Base-by-base conservation (phyloP, 257 asterid species). In the Cruciata laevipes region DNA sequence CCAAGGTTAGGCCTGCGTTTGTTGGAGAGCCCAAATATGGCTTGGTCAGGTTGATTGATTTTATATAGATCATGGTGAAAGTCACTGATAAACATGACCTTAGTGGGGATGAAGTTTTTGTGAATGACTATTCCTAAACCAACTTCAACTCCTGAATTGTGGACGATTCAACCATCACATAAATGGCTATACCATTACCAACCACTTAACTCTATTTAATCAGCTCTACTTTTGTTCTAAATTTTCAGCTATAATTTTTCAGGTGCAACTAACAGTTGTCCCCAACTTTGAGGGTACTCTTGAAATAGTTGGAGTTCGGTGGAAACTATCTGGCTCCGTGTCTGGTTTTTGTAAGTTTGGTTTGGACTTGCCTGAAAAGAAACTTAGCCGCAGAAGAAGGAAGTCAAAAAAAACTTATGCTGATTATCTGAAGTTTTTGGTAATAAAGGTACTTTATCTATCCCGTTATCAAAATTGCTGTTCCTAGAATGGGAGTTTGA, bases 261-360 rank as follows among this genome's bases (percentile, higher is more conserved):
- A 94, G 99, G 96, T 84, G 71, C 95, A 90, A 69, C 83, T 90
- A 44, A 80, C 85, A 53, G 96, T 89, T 79, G 84, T 83, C 63
- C 96, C 99, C 76, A 87, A 73, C 72, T 77, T 71, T 64, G 99
- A 94, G 82, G 99, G 99, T 71, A 75, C 74, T 80, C 83, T 94
- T 60, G 84, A 78, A 75, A 78, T 94, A 67, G 88, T 87, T 82
- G 99, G 99, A 37, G 94, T 94, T 63, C 83, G 90, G 86, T 94
- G 99, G 99, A 94, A 88, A 77, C 93, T 94, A 74, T 94, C 97
- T 30, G 91, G 90, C 67, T 88, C 89, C 25, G 88, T 94, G 20
- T 78, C 84, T 75, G 99, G 97, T 69, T 71, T 85, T 75, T 79
- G 79, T 77, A 83, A 86, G 76, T 90, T 94, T 74, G 85, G 78